A percentile compares a stretch with the other conserved stretches of the same genome.
Evolutionary conservation across 208 protist genomes (phyloP).

Genomic region (Acanthamoeba lenticulata): DNA sequence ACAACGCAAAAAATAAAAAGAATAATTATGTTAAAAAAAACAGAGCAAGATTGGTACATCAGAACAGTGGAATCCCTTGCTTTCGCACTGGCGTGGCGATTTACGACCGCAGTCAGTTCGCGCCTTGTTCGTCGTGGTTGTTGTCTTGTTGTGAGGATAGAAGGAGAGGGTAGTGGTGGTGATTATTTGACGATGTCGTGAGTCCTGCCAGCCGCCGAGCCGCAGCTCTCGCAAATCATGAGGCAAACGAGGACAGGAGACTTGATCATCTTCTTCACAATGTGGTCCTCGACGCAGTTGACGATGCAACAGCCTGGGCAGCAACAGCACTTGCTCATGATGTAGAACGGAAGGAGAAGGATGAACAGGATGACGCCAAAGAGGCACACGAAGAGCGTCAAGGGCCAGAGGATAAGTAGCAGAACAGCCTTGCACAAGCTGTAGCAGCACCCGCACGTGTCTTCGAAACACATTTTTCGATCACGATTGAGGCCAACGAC

Average conservation of each 20-base stretch:
- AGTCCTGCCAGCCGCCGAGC: neutral
- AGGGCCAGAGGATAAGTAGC: neutral
- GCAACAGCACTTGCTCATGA: slow-evolving; percentile 10
- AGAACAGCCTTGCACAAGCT: slow-evolving; percentile 15
- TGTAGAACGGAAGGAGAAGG: slow-evolving; percentile 37
- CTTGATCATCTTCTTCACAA: slow-evolving; percentile 50
- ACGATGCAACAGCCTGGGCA: slow-evolving; percentile 23
- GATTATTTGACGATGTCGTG: slow-evolving; percentile 24
- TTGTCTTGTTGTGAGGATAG: neutral
- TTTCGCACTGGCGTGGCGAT: too few relatives aligned
- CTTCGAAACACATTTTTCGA: slow-evolving; percentile 8
- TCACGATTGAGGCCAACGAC: neutral
- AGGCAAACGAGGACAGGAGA: neutral
- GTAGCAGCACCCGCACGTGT: slow-evolving; percentile 31
- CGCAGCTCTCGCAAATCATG: neutral
- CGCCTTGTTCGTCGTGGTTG: neutral
- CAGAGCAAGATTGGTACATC: too few relatives aligned
- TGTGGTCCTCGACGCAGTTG: slow-evolving; percentile 29
- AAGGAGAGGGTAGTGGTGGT: neutral
- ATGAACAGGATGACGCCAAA: slow-evolving; percentile 28
- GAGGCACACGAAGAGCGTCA: slow-evolving; percentile 15
- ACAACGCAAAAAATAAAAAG: too few relatives aligned
- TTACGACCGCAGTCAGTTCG: too few relatives aligned
- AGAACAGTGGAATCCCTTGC: too few relatives aligned
- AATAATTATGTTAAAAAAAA: too few relatives aligned